Base-by-base conservation (phyloP, 306 rosid genomes). In the Mimosa pudica region DNA sequence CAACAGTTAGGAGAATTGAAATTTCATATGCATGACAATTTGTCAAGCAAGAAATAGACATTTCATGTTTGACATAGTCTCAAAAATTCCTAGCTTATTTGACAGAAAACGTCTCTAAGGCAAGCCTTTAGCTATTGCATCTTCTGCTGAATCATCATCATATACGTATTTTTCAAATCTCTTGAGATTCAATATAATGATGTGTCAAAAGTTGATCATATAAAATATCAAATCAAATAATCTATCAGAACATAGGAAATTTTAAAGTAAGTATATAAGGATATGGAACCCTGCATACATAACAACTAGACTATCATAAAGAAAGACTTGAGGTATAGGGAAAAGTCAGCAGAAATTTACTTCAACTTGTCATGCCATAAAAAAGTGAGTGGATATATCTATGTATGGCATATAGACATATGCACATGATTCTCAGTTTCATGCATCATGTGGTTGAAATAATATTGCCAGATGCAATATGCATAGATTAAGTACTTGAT, bases 401-500 rank as follows among this genome's bases (percentile, higher is more conserved):
- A 38, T 38, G 30, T 38, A 38, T 38, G 42, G 42, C 42, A 38
- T 38, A 38, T 38, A 38, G 42, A 38, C 5, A 38, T 38, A 49
- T 49, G 13, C 13, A 73, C 3, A 62, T 63, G 68, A 49, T n/a
- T 44, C 35, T 74, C 1, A 82, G 74, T 68, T 49, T 52, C 61
- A 32, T 44, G 41, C 57, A 67, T 14, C 55, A 73, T 74, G 20
- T 24, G 46, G 71, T 64, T 44, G 13, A 49, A 54, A 54, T 47
- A 55, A 5, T 8, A 16, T 60, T n/a, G 74, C 61, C 16, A 66
- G n/a, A 30, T 16, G 17, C 58, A 8, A 24, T 41, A 33, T 30
- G 20, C 10, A 72, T 5, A 62, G 80, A 45, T 47, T 65, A 82
- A 78, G 82, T 86, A 94, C 98, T 92, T 94, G 89, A 8, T 85